A percentile compares a stretch with the other conserved stretches of the same genome.
Evolutionary conservation across 106 monocot genomes (phyloP).

Genomic region (Chionographis japonica): DNA sequence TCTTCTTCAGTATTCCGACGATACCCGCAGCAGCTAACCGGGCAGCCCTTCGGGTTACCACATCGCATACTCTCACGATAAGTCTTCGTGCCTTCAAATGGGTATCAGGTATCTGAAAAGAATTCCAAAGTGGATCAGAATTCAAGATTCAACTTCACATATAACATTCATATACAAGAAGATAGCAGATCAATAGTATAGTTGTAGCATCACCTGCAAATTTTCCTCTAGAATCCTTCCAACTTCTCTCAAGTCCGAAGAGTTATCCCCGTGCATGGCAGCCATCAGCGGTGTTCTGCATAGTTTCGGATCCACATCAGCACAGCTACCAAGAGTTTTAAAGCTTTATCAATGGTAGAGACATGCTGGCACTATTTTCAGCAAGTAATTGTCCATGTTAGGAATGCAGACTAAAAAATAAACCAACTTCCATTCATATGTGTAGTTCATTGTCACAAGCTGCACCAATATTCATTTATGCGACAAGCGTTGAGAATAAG

Average conservation of each 20-base stretch:
- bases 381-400: too few species aligned
- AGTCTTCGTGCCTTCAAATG: constrained; percentile 69
- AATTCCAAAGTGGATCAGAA: background rate
- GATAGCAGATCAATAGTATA: background rate
- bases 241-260: constrained; percentile 72
- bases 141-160: background rate
- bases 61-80: constrained; percentile 74
- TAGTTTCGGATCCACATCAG: background rate
- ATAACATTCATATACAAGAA: background rate
- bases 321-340: background rate
- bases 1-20: constrained; percentile 91
- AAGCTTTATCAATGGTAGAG: too few species aligned
- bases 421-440: too few species aligned
- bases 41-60: constrained; percentile 78
- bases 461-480: too few species aligned
- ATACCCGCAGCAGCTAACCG: constrained; percentile 87
- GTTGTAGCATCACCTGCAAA: constrained; percentile 38
- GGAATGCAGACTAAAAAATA: too few species aligned
- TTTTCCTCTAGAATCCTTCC: constrained; percentile 52
- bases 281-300: constrained; percentile 75
- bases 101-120: constrained; percentile 44
- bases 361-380: too few species aligned
- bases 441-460: too few species aligned
- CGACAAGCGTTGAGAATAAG: too few species aligned
- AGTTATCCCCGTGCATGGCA: constrained; percentile 80